Evolutionary conservation across 2,329 filamentous ascomycete species (phyloP), one percentile per base, ranked within the genome.

Genomic region (Alternaria incomplexa): DNA sequence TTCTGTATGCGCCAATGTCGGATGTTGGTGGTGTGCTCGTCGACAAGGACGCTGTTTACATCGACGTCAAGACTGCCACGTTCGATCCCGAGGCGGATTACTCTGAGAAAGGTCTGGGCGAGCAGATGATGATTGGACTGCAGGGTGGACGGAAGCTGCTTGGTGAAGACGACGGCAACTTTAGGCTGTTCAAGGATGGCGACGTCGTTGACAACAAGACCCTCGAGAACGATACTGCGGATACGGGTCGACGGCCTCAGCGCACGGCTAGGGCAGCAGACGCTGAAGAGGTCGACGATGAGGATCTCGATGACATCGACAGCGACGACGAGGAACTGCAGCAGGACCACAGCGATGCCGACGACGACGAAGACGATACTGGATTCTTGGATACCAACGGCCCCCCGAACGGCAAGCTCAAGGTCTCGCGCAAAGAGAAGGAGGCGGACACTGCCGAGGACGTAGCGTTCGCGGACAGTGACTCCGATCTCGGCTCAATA

Each of bases 41-140:
- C 55, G 96, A 99, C 70, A 97, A 97, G 64, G 96, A 99, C 81
- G 94, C 95, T 8, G 94, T 99, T 40, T 99, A 97, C 83, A 97
- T 91, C 66, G 88, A 91, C 73, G 82, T 91, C 46, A 91, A 90
- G 76, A 88, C 87, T 13, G 84, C 86, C 26, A 96, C 88, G 5
- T 97, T 99, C 68, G 83, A 89, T 65, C 81, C 81, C 3, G 89
- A 92, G 11, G 86, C 82, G 1, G 86, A 86, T 5, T 82, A 88
- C 40, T 86, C 86, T 28, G 92, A 97, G 71, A 89, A 93, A 48
- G 96, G 96, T n/a, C 86, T 98, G 57, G 96, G 96, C 44, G 96
- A 99, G 79, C 93, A 97, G 80, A 88, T 99, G 80, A 96, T 99
- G 67, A 90, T 99, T 44, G 91, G 90, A 23, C 84, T 99, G 5